phyloP scores from a whole-genome alignment of 495 filamentous ascomycete genomes.

The Aspergillus nidulans region DNA sequence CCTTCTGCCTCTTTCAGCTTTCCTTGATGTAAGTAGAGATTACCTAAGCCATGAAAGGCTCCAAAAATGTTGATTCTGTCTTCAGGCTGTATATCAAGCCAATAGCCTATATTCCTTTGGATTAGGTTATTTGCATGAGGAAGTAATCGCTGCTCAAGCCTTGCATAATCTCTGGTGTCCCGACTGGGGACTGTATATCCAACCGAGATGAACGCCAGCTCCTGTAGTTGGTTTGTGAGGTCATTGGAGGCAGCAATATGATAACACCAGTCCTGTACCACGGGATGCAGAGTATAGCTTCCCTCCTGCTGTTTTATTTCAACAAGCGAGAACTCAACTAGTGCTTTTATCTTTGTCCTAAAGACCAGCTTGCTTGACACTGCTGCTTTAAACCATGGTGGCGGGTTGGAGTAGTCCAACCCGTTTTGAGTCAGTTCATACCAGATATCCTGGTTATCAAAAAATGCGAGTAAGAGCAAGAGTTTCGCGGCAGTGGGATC shows the following conservation, averaged over 20 bases:
- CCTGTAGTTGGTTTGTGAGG: constrained; percentile 13
- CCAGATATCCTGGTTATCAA: constrained; percentile 51
- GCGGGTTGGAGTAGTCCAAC: constrained; percentile 12
- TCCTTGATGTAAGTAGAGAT: constrained; percentile 11
- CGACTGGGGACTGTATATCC: constrained; percentile 20
- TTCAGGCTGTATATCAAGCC: too few species aligned
- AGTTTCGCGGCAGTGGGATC: constrained; percentile 32
- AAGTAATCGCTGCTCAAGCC: constrained; percentile 32
- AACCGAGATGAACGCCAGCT: constrained; percentile 24
- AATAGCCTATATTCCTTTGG: background rate
- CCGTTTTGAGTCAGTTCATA: constrained; percentile 35
- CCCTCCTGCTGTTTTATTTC: constrained; percentile 23
- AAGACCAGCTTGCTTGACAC: constrained; percentile 28
- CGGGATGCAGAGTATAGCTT: constrained; percentile 30
- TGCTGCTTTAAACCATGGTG: constrained; percentile 25
- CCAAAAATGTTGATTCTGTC: constrained; percentile 6
- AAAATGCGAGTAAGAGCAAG: constrained; percentile 41
- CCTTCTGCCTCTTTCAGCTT: constrained; percentile 11
- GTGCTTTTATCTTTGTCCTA: constrained; percentile 21
- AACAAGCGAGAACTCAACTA: constrained; percentile 31
- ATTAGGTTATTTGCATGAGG: constrained; percentile 29
- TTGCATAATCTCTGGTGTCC: constrained; percentile 21
- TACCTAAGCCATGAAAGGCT: constrained; percentile 9
- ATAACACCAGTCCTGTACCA: constrained; percentile 34
- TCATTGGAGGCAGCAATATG: constrained; percentile 13